Conservation (phyloP, 2,329 filamentous ascomycete genomes). For the Penicillium crustosum region DNA sequence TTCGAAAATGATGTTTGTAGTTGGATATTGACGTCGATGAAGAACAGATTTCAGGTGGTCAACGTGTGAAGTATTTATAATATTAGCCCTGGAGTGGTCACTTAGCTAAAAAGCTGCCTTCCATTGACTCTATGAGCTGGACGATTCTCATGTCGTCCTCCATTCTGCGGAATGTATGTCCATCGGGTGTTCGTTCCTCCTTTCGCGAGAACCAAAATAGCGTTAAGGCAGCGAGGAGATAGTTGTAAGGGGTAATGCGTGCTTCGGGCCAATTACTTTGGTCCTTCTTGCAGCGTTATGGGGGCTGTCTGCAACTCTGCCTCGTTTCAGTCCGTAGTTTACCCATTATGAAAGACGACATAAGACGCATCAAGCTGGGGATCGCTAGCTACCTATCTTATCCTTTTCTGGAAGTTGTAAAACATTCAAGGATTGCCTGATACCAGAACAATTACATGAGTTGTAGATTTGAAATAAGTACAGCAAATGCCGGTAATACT, state of each 20-base stretch:
- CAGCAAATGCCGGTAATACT: background rate
- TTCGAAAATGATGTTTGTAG: background rate
- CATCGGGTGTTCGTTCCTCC: too few species aligned
- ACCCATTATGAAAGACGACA: background rate
- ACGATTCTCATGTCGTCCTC: too few species aligned
- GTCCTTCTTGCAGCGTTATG: too few species aligned
- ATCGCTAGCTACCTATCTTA: background rate
- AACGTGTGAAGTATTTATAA: background rate
- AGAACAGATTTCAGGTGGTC: background rate
- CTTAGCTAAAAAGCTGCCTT: too few species aligned
- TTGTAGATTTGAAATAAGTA: background rate
- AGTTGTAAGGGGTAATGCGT: too few species aligned
- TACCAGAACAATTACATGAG: background rate
- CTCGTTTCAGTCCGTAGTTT: background rate
- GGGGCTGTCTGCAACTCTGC: background rate
- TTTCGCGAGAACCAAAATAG: too few species aligned
- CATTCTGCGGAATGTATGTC: too few species aligned
- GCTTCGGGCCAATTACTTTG: too few species aligned
- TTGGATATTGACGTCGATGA: background rate
- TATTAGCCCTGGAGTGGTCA: too few species aligned
- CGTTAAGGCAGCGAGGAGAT: too few species aligned
- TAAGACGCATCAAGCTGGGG: background rate
- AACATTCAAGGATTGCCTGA: background rate
- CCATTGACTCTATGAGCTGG: too few species aligned
- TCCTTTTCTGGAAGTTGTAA: background rate